Percentiles rank a stretch among this genome's conserved stretches.
Evolutionary conservation across 1,284 basidiomycete genomes (phyloP).

Genomic region (Fomitiporia mediterranea): DNA sequence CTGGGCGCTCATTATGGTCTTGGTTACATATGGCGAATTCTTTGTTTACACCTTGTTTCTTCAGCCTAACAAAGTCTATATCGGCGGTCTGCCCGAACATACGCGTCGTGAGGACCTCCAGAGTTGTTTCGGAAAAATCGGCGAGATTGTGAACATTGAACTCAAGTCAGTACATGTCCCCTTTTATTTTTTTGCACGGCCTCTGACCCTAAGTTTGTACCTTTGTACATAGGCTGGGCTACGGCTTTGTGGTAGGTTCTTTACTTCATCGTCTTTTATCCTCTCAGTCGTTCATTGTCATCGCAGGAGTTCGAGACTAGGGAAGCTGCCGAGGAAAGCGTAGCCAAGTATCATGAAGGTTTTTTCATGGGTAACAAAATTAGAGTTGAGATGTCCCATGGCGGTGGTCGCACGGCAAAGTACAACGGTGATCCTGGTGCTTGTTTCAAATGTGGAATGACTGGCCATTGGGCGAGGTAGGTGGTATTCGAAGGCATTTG

Average conservation of each 20-base stretch:
- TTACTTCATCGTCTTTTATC: background rate
- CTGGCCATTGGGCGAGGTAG: conserved; percentile 83
- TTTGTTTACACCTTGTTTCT: conserved; percentile 63
- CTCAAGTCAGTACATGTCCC: conserved; percentile 60
- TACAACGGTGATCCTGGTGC: conserved; percentile 74
- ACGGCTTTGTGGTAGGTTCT: conserved; percentile 74
- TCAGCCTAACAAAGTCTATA: conserved; percentile 85
- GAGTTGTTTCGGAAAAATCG: conserved; percentile 80
- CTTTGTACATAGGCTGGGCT: conserved; percentile 54
- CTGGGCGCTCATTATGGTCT: conserved; percentile 26
- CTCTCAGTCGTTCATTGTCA: background rate
- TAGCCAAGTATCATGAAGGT: conserved; percentile 80
- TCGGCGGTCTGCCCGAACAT: conserved; percentile 80
- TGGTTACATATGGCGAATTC: conserved; percentile 38
- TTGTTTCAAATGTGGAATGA: conserved; percentile 78
- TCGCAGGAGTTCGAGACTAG: conserved; percentile 73
- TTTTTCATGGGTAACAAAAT: conserved; percentile 87
- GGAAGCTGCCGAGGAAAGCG: conserved; percentile 78
- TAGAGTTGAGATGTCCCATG: conserved; percentile 76
- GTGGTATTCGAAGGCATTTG: conserved; percentile 27
- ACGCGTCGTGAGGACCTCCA: conserved; percentile 78
- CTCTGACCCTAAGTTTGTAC: conserved; percentile 19
- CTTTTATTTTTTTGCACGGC: conserved; percentile 19
- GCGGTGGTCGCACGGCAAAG: conserved; percentile 74
- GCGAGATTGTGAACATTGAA: conserved; percentile 70